Evolutionary conservation across 768 basidiomycete genomes (phyloP).

Genomic region (Boletus eberwhitei): DNA sequence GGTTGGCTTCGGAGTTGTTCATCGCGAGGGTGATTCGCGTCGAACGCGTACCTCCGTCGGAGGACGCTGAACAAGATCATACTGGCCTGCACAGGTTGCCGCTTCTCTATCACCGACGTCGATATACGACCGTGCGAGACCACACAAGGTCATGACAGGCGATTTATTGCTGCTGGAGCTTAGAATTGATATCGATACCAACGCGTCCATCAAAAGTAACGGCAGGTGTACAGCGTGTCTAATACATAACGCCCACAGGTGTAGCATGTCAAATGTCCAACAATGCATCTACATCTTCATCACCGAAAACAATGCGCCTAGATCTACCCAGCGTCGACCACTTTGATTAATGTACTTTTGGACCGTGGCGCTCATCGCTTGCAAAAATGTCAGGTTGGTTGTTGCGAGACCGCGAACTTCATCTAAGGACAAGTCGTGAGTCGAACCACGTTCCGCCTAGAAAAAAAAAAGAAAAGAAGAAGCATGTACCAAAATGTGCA

Average conservation of each 20-base stretch:
- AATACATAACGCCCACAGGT: background rate
- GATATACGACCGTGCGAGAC: slow-evolving; percentile 50
- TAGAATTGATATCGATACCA: slow-evolving; percentile 5
- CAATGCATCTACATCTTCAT: slow-evolving; percentile 53
- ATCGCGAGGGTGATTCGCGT: slow-evolving; percentile 75
- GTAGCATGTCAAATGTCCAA: background rate
- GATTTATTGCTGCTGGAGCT: background rate
- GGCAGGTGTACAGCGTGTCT: slow-evolving; percentile 6
- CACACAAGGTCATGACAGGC: slow-evolving; percentile 14
- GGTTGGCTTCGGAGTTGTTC: slow-evolving; percentile 66
- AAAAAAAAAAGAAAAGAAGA: background rate
- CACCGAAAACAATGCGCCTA: slow-evolving; percentile 75
- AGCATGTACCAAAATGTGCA: slow-evolving; percentile 37
- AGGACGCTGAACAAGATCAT: slow-evolving; percentile 12
- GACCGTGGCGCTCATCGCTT: slow-evolving; percentile 52
- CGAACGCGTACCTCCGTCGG: slow-evolving; percentile 35
- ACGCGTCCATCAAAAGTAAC: background rate
- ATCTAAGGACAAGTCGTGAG: slow-evolving; percentile 39
- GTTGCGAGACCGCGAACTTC: slow-evolving; percentile 48
- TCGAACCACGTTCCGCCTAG: background rate
- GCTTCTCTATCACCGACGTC: slow-evolving; percentile 60
- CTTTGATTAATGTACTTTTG: slow-evolving; percentile 83
- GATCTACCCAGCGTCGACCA: slow-evolving; percentile 87
- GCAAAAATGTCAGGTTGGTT: slow-evolving; percentile 51
- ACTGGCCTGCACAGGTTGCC: slow-evolving; percentile 41